These are phyloP conservation scores for Komagataella populi DNA, from an alignment of 805 yeast genomes.

Conservation along the genomic window DNA sequence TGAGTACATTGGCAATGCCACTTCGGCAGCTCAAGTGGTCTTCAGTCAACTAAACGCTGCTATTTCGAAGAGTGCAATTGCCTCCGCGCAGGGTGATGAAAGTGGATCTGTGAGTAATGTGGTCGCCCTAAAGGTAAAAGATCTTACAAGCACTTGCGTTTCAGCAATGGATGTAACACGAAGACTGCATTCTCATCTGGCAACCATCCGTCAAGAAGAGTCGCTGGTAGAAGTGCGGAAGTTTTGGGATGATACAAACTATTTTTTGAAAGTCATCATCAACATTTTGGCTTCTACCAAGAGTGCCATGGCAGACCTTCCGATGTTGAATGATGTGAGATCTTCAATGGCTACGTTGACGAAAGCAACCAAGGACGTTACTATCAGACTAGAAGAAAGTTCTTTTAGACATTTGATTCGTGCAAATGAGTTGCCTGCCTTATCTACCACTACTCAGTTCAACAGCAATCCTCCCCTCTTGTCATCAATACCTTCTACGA, in stretches of 20 bases:
- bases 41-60: slow-evolving; percentile 61
- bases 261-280: slow-evolving; percentile 71
- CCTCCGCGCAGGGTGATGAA: slow-evolving; percentile 25
- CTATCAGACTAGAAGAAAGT: slow-evolving; percentile 56
- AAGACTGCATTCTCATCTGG: slow-evolving; percentile 41
- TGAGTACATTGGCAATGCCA: slow-evolving; percentile 47
- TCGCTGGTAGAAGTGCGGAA: slow-evolving; percentile 40
- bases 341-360: slow-evolving; percentile 73
- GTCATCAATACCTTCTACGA: slow-evolving; percentile 21
- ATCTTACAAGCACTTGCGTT: slow-evolving; percentile 64
- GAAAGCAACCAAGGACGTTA: slow-evolving; percentile 82
- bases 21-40: slow-evolving; percentile 62
- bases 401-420: slow-evolving; percentile 3
- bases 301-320: slow-evolving; percentile 67
- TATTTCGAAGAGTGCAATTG: slow-evolving; percentile 49
- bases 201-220: slow-evolving; percentile 24
- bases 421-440: slow-evolving; percentile 1
- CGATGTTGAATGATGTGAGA: slow-evolving; percentile 66
- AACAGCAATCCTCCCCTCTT: slow-evolving; percentile 14
- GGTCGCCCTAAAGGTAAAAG: slow-evolving; percentile 56
- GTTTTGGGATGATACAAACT: slow-evolving; percentile 79
- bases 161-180: slow-evolving; percentile 75
- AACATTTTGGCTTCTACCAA: slow-evolving; percentile 77
- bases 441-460: slow-evolving; percentile 8
- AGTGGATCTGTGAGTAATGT: slow-evolving; percentile 16